These are phyloP conservation scores for Suhomyces choctaworum DNA, from an alignment of 1,139 yeast species.

Conservation along the genomic window DNA sequence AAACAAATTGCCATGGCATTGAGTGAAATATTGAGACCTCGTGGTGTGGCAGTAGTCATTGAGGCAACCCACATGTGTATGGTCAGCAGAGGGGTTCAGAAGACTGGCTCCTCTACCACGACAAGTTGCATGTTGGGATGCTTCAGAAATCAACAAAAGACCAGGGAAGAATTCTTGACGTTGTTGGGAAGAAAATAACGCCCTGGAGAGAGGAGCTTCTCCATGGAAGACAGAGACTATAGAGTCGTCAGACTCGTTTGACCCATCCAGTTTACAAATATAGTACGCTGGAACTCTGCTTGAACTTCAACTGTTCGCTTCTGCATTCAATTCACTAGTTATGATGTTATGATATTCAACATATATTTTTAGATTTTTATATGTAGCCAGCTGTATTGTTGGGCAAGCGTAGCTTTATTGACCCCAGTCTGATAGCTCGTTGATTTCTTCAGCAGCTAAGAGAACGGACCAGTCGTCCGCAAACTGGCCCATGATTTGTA, in stretches of 20 bases:
- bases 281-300: constrained; percentile 1
- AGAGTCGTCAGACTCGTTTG: neutral
- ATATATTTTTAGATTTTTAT: constrained; percentile 9
- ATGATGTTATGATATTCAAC: constrained; percentile 46
- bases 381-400: too few relatives aligned
- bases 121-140: constrained; percentile 98
- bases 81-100: constrained; percentile 98
- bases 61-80: constrained; percentile 99
- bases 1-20: constrained; percentile 97
- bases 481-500: constrained; percentile 83
- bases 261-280: neutral
- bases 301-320: constrained; percentile 22
- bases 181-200: constrained; percentile 56
- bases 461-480: constrained; percentile 75
- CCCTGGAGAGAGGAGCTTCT: too few relatives aligned
- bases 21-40: constrained; percentile 84
- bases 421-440: neutral
- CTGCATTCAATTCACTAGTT: constrained; percentile 3
- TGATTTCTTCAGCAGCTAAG: constrained; percentile 10
- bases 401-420: too few relatives aligned
- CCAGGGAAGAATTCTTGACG: constrained; percentile 94
- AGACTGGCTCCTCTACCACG: constrained; percentile 88
- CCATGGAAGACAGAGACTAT: neutral
- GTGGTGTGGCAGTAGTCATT: constrained; percentile 97
- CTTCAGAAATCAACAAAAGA: constrained; percentile 88